Conservation (phyloP, 176 grass and related monocot species). For the Paspalum notatum region DNA sequence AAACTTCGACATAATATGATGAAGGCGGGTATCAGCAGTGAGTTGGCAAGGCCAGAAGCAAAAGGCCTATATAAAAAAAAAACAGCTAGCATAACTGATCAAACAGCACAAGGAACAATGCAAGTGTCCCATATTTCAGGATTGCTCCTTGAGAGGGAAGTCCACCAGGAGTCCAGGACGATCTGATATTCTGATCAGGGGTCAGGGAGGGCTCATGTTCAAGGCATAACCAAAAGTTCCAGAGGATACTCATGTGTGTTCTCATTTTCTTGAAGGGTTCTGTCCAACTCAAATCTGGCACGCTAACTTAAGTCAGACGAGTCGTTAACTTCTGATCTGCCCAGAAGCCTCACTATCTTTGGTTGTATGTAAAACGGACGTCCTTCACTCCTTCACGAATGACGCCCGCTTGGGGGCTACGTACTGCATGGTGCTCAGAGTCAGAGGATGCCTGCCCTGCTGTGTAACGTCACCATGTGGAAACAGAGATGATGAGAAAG, state of each 20-base stretch:
- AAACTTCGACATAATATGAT: too few species aligned
- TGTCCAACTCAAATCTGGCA: not conserved
- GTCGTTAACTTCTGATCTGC: not conserved
- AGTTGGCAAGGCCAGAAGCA: conserved; percentile 6
- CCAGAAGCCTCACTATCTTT: not conserved
- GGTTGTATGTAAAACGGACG: not conserved
- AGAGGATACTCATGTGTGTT: not conserved
- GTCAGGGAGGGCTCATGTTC: conserved; percentile 64
- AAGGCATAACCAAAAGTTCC: conserved; percentile 10
- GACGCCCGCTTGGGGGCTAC: not conserved
- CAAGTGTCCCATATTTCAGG: conserved; percentile 57
- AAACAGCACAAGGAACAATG: conserved; percentile 61
- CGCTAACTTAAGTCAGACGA: not conserved
- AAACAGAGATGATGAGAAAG: not conserved
- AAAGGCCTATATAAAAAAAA: conserved; percentile 68
- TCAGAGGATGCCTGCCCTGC: not conserved
- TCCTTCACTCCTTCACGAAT: not conserved
- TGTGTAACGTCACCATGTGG: not conserved
- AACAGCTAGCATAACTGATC: conserved; percentile 54
- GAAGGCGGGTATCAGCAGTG: too few species aligned
- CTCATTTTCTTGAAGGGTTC: not conserved
- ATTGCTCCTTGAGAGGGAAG: conserved; percentile 74
- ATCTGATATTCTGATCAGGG: too few species aligned
- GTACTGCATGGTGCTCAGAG: not conserved
- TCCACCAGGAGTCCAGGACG: too few species aligned